Conservation (phyloP, 108 stramenopile species). For the Conticribra weissflogii region DNA sequence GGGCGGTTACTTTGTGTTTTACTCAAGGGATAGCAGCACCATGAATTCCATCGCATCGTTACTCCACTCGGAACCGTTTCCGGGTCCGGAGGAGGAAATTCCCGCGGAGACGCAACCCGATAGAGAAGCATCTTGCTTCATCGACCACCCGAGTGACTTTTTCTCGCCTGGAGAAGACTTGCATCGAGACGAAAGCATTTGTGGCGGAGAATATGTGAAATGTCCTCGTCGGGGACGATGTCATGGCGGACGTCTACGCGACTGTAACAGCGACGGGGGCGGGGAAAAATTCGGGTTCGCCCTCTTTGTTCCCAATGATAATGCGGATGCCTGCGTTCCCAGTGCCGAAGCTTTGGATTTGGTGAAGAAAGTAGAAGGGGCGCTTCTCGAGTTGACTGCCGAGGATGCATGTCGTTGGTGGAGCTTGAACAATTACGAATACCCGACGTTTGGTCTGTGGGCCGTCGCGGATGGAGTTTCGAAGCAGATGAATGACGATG, state of each 20-base stretch:
- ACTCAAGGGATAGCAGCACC: no score
- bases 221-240: conserved; percentile 53
- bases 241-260: conserved; percentile 32
- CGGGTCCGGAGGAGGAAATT: no score
- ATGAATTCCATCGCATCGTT: no score
- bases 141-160: conserved; percentile 26
- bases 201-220: conserved; percentile 23
- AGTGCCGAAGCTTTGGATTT: conserved; percentile 20
- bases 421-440: conserved; percentile 10
- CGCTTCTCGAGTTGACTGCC: conserved; percentile 27
- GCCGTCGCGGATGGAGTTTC: conserved; percentile 14
- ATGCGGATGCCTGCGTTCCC: conserved; percentile 13
- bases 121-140: conserved; percentile 8
- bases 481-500: not conserved
- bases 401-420: conserved; percentile 20
- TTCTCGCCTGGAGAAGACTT: conserved; percentile 9
- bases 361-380: conserved; percentile 12
- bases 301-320: conserved; percentile 27
- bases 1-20: no score
- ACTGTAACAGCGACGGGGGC: conserved; percentile 31
- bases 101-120: not conserved
- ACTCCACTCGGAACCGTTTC: no score
- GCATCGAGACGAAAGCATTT: conserved; percentile 9
- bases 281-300: conserved; percentile 3
- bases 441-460: conserved; percentile 38